These are phyloP conservation scores for Diaporthe aspalathi DNA, from an alignment of 2,329 filamentous ascomycete species.

Conservation along the genomic window DNA sequence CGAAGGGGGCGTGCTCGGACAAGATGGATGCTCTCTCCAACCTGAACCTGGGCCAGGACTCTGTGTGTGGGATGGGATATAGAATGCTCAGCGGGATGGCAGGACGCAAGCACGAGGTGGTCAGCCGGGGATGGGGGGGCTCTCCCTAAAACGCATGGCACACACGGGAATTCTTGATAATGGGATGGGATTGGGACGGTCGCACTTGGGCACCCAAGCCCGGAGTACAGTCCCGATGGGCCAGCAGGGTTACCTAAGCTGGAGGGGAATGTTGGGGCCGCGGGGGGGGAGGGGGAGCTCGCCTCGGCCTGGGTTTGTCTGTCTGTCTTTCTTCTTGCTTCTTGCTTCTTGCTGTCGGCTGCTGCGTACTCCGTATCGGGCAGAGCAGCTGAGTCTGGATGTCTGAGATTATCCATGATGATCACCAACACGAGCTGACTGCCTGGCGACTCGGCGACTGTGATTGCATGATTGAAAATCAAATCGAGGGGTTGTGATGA, in stretches of 20 bases:
- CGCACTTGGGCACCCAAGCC: neutral
- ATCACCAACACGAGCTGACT: neutral
- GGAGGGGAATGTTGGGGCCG: slow-evolving; percentile 2
- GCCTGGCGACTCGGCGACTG: neutral
- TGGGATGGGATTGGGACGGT: slow-evolving; percentile 17
- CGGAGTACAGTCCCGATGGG: neutral
- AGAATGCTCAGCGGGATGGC: slow-evolving; percentile 14
- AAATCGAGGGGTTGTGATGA: slow-evolving; percentile 21
- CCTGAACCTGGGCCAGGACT: slow-evolving; percentile 20
- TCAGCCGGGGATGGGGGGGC: slow-evolving; percentile 18
- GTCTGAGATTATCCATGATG: too few species aligned
- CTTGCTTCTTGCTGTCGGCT: too few species aligned
- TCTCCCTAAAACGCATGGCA: slow-evolving; percentile 28
- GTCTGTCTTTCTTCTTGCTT: too few species aligned
- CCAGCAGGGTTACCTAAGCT: slow-evolving; percentile 23
- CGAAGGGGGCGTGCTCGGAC: slow-evolving; percentile 4
- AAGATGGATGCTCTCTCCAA: slow-evolving; percentile 27
- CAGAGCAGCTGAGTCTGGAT: neutral
- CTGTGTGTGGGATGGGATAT: slow-evolving; percentile 11
- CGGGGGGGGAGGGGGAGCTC: too few species aligned
- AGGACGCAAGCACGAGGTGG: slow-evolving; percentile 25
- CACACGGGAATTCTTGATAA: slow-evolving; percentile 27
- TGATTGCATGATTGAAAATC: neutral
- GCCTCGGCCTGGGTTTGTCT: neutral
- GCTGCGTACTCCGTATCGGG: too few species aligned